Percentiles rank a stretch among this genome's conserved stretches.
phyloP scores from a whole-genome alignment of 768 basidiomycete species.

The Pseudohyphozyma bogoriensis region DNA sequence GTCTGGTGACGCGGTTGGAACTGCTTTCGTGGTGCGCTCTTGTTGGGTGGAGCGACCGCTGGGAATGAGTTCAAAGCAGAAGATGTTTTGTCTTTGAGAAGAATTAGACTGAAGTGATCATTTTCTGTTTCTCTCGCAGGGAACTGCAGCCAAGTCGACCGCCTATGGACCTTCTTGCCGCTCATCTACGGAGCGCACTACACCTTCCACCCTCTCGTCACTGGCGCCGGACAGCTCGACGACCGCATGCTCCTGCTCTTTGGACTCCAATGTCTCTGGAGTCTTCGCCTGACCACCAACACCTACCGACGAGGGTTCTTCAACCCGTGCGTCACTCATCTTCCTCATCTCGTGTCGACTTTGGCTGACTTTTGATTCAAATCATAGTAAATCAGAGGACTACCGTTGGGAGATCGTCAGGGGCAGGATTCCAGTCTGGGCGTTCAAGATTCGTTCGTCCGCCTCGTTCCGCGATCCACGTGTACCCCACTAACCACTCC shows the following conservation, averaged over 20 bases:
- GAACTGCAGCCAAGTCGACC: constrained; percentile 81
- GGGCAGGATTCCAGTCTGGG: constrained; percentile 46
- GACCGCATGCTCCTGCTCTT: constrained; percentile 33
- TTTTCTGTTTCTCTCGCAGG: constrained; percentile 30
- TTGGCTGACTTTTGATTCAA: background rate
- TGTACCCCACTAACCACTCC: background rate
- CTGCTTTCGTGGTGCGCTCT: background rate
- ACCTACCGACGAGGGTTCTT: constrained; percentile 76
- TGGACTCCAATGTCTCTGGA: constrained; percentile 34
- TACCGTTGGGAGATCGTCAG: constrained; percentile 83
- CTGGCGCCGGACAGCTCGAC: constrained; percentile 20
- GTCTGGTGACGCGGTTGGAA: no score
- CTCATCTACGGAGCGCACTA: constrained; percentile 72
- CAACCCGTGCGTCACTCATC: constrained; percentile 44
- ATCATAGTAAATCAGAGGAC: constrained; percentile 51
- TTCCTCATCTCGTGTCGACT: background rate
- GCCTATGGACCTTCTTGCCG: constrained; percentile 63
- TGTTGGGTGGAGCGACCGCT: background rate
- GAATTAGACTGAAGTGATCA: background rate
- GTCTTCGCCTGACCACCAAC: constrained; percentile 59
- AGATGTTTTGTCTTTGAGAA: background rate
- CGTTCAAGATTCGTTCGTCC: constrained; percentile 48
- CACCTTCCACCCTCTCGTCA: constrained; percentile 45
- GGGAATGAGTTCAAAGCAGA: background rate
- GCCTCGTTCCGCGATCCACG: constrained; percentile 58